A percentile compares a stretch with the other conserved stretches of the same genome.
These are phyloP conservation scores for Leishmania turanica DNA, from an alignment of 208 protist genomes.

Conservation along the genomic window DNA sequence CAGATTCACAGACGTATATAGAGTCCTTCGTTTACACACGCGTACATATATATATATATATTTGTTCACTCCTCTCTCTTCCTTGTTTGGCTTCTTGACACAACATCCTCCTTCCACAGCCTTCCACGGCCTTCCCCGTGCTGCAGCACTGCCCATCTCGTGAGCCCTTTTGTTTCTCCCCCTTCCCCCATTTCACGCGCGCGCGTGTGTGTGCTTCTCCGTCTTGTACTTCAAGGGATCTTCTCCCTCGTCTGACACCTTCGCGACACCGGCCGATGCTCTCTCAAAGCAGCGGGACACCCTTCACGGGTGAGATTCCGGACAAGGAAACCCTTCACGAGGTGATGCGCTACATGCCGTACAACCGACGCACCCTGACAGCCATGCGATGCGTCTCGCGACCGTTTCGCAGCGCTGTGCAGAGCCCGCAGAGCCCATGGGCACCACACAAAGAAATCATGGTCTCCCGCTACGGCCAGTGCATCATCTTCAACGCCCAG, in stretches of 20 bases:
- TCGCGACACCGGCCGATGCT: slow-evolving; percentile 29
- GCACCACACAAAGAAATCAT: slow-evolving; percentile 70
- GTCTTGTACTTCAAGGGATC: neutral
- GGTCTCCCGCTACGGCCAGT: slow-evolving; percentile 80
- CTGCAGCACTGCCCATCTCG: neutral
- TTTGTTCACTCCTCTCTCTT: neutral
- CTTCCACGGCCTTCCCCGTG: neutral
- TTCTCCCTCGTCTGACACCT: neutral
- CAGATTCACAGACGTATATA: neutral
- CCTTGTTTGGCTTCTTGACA: neutral
- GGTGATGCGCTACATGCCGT: slow-evolving; percentile 83
- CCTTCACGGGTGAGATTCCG: slow-evolving; percentile 69
- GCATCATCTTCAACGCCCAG: slow-evolving; percentile 80
- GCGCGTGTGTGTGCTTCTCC: neutral
- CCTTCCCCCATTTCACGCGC: neutral
- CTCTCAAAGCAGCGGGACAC: slow-evolving; percentile 42
- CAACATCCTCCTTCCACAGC: neutral
- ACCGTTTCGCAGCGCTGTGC: slow-evolving; percentile 76
- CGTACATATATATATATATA: slow-evolving; percentile 11
- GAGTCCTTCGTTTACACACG: neutral
- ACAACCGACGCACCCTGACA: slow-evolving; percentile 83
- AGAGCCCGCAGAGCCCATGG: slow-evolving; percentile 70
- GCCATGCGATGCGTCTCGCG: slow-evolving; percentile 81
- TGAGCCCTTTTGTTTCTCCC: neutral
- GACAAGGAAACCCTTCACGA: slow-evolving; percentile 58